Evolutionary conservation across 2,329 filamentous ascomycete genomes (phyloP).

Genomic region (Rutstroemia sp.): DNA sequence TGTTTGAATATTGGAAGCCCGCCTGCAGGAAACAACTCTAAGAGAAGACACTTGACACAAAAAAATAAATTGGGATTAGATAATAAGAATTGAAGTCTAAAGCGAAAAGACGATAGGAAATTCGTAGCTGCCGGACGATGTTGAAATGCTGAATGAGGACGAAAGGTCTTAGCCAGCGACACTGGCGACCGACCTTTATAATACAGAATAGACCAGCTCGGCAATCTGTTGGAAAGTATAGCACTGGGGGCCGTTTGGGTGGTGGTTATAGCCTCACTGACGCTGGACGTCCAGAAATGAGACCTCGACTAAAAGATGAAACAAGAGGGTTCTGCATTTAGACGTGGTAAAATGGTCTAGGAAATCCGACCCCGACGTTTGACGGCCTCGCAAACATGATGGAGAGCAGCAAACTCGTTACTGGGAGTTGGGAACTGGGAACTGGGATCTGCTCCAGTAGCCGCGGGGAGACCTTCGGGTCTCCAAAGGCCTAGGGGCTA

Average conservation of each 20-base stretch:
- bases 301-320: slow-evolving; percentile 8
- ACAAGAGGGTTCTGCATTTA: slow-evolving; percentile 8
- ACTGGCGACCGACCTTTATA: slow-evolving; percentile 9
- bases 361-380: slow-evolving; percentile 6
- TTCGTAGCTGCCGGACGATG: background rate
- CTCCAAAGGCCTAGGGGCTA: slow-evolving; percentile 5
- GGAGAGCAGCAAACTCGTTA: slow-evolving; percentile 2
- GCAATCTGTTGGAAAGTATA: slow-evolving; percentile 5
- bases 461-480: background rate
- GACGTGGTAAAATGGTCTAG: background rate
- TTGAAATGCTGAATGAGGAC: slow-evolving; percentile 4
- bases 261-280: slow-evolving; percentile 9
- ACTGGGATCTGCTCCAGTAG: slow-evolving; percentile 7
- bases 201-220: slow-evolving; percentile 8
- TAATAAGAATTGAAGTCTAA: slow-evolving; percentile 5
- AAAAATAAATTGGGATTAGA: slow-evolving; percentile 4
- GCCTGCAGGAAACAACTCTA: slow-evolving; percentile 1
- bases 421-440: background rate
- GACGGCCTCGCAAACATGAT: background rate
- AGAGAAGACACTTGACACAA: slow-evolving; percentile 5
- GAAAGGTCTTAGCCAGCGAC: slow-evolving; percentile 10
- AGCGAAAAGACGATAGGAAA: slow-evolving; percentile 7
- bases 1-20: background rate
- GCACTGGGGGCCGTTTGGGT: slow-evolving; percentile 4
- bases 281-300: slow-evolving; percentile 8